These are phyloP conservation scores for Starmera amethionina DNA, from an alignment of 805 yeast genomes.

Conservation along the genomic window DNA sequence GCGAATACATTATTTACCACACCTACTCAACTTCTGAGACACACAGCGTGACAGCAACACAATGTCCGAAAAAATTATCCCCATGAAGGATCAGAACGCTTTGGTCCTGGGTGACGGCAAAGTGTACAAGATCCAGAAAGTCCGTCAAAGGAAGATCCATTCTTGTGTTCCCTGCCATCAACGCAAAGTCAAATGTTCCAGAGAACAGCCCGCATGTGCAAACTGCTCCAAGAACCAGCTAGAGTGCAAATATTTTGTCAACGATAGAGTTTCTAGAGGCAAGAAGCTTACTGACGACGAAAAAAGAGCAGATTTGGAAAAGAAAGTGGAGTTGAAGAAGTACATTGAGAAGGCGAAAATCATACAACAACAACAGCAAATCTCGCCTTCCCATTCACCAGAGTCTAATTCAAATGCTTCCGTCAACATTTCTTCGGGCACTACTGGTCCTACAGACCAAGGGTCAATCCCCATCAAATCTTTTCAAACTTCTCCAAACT, in stretches of 20 bases:
- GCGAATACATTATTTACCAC: no score
- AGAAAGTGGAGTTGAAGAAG: slow-evolving; percentile 15
- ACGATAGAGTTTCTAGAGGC: slow-evolving; percentile 37
- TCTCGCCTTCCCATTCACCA: no score
- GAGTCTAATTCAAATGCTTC: no score
- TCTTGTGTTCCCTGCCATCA: slow-evolving; percentile 51
- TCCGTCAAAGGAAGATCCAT: slow-evolving; percentile 49
- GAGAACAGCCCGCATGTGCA: slow-evolving; percentile 41
- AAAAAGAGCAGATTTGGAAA: slow-evolving; percentile 11
- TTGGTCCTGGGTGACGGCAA: slow-evolving; percentile 37
- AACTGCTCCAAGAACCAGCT: slow-evolving; percentile 37
- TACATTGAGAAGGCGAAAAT: slow-evolving; percentile 16
- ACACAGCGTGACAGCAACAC: not conserved
- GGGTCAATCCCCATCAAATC: no score
- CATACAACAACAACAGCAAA: slow-evolving; percentile 2
- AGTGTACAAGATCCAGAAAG: slow-evolving; percentile 49
- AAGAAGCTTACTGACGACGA: slow-evolving; percentile 17
- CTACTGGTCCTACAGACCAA: no score
- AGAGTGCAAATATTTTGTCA: slow-evolving; percentile 46
- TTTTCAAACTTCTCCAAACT: no score
- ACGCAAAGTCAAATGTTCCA: slow-evolving; percentile 45
- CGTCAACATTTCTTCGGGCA: no score
- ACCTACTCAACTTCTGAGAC: not conserved
- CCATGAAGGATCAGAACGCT: slow-evolving; percentile 25
- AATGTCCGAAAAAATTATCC: slow-evolving; percentile 13